phyloP scores from a whole-genome alignment of 768 basidiomycete genomes.

The Lactarius hengduanensis region DNA sequence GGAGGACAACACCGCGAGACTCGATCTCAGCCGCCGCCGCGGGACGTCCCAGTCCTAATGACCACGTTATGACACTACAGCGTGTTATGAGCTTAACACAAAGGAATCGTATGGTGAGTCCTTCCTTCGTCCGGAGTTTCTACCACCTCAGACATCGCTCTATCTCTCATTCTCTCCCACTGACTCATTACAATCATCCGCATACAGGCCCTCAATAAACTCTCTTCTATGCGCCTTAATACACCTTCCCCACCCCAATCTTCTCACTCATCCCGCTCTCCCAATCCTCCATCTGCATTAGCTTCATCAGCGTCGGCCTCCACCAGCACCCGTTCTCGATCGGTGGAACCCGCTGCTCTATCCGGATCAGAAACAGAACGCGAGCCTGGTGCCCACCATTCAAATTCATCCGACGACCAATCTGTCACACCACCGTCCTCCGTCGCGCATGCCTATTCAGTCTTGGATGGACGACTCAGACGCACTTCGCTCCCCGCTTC shows the following conservation, averaged over 20 bases:
- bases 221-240: conserved; percentile 55
- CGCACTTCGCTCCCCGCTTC: conserved; percentile 51
- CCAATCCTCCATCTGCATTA: conserved; percentile 14
- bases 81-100: conserved; percentile 69
- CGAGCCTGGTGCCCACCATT: conserved; percentile 42
- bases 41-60: conserved; percentile 40
- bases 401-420: conserved; percentile 41
- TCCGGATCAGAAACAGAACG: conserved; percentile 86
- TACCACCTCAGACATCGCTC: not conserved
- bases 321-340: conserved; percentile 38
- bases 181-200: not conserved
- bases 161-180: not conserved
- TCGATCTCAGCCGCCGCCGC: conserved; percentile 36
- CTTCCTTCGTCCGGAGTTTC: conserved; percentile 20
- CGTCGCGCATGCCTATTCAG: conserved; percentile 26
- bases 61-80: conserved; percentile 60
- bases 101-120: conserved; percentile 68
- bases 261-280: conserved; percentile 41
- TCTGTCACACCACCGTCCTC: conserved; percentile 41
- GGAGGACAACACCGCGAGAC: conserved; percentile 62
- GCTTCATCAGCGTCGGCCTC: conserved; percentile 31
- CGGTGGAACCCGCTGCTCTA: conserved; percentile 30
- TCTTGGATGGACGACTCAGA: conserved; percentile 39
- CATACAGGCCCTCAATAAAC: conserved; percentile 41
- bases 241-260: conserved; percentile 50